phyloP scores from a whole-genome alignment of 2,329 filamentous ascomycete species.

The Geoglossum cookeanum region DNA sequence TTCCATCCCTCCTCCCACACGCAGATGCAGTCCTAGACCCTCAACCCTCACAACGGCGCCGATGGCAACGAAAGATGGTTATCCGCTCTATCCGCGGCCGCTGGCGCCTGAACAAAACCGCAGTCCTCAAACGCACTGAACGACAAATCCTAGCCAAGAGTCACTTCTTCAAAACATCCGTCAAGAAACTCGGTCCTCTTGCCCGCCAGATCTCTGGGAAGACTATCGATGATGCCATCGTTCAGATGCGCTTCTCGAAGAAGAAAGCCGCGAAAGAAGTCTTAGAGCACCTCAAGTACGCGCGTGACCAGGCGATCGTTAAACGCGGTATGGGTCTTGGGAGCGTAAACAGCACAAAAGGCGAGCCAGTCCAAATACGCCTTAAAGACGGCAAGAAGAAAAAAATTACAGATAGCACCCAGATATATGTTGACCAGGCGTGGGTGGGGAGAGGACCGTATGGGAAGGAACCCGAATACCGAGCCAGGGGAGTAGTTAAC shows the following conservation, averaged over 20 bases:
- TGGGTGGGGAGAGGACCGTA: slow-evolving; percentile 71
- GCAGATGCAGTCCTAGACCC: slow-evolving; percentile 54
- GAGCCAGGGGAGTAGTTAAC: slow-evolving; percentile 55
- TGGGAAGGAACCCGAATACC: slow-evolving; percentile 43
- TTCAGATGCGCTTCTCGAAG: slow-evolving; percentile 88
- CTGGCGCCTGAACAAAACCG: slow-evolving; percentile 44
- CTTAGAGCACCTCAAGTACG: slow-evolving; percentile 57
- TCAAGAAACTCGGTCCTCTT: slow-evolving; percentile 80
- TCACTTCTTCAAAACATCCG: slow-evolving; percentile 58
- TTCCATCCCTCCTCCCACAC: slow-evolving; percentile 22
- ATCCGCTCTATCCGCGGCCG: slow-evolving; percentile 52
- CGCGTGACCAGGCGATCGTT: slow-evolving; percentile 63
- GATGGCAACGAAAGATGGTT: slow-evolving; percentile 72
- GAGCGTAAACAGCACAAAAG: slow-evolving; percentile 13
- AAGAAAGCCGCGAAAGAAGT: slow-evolving; percentile 82
- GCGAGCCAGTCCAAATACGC: slow-evolving; percentile 37
- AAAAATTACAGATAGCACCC: slow-evolving; percentile 52
- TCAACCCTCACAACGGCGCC: slow-evolving; percentile 46
- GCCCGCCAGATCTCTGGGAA: slow-evolving; percentile 83
- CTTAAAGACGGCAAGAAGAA: slow-evolving; percentile 59
- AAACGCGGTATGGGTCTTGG: slow-evolving; percentile 67
- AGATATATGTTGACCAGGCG: slow-evolving; percentile 76
- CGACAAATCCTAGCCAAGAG: slow-evolving; percentile 41
- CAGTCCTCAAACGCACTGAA: slow-evolving; percentile 49
- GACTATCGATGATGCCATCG: slow-evolving; percentile 78